Base-by-base conservation (phyloP, 1,139 yeast species). In the Pichia sp. region DNA sequence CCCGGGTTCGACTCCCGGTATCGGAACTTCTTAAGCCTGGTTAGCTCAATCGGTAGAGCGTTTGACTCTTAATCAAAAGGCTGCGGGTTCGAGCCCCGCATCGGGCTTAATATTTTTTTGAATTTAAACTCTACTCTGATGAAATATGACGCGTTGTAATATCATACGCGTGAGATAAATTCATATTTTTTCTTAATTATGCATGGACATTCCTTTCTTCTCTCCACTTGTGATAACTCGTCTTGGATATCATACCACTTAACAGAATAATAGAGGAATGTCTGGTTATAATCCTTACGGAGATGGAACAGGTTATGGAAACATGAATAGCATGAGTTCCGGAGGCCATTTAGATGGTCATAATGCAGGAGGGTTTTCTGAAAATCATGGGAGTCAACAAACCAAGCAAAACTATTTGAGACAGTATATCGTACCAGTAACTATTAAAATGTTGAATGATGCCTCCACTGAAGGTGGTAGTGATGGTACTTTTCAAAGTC, bases 1-100 rank as follows among this genome's bases (percentile, higher is more conserved):
- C 79, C 81, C 77, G 81, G 81, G 81, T 76, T 76, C 81, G 79
- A 76, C 78, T 75, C 81, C 81, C 81, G 77, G 81, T 71, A 74
- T 74, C 80, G 81, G 81, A 76, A 72, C 50, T 32, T 29, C 33
- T 38, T 41, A 47, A 36, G 54, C 54, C 54, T 51, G 54, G 54
- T 45, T 60, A 60, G 64, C 64, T 60, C 64, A 60, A 60, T 60
- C 64, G 64, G 64, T 60, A 60, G 64, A 60, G 64, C 64, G 64
- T 60, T 59, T 60, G 64, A 60, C 64, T 60, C 64, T 60, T 60
- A 62, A 62, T 62, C 66, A 62, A 60, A 62, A 62, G 66, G 66
- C 61, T 61, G 66, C 65, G 66, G 65, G 66, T 62, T 62, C 66
- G 58, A 62, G 60, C 66, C 65, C 65, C 65, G 64, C 65, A 60